phyloP scores from a whole-genome alignment of 2,329 filamentous ascomycete genomes.

The Knufia petricola region DNA sequence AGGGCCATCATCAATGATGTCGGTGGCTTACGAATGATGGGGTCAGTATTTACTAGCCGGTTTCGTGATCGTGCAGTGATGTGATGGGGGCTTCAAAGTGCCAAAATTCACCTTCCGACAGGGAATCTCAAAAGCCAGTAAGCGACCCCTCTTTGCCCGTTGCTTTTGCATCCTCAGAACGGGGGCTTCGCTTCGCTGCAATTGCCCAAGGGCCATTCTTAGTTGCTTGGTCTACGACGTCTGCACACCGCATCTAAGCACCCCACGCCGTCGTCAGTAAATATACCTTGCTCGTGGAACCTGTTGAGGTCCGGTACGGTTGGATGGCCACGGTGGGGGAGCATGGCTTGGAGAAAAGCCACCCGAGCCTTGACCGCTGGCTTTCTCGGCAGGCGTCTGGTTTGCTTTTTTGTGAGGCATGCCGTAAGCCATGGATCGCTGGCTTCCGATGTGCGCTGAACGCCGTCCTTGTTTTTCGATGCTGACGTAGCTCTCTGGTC shows the following conservation, averaged over 20 bases:
- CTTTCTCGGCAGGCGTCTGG: background rate
- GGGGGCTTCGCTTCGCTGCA: background rate
- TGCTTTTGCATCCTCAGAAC: background rate
- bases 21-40: background rate
- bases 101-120: no score
- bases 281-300: background rate
- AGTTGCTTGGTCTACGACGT: background rate
- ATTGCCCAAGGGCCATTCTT: background rate
- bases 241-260: background rate
- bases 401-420: background rate
- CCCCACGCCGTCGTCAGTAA: background rate
- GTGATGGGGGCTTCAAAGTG: background rate
- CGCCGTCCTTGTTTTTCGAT: background rate
- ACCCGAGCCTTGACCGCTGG: background rate
- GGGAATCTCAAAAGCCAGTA: no score
- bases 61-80: background rate
- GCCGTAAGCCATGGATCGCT: no score
- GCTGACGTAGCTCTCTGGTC: no score
- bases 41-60: background rate
- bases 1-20: slow-evolving; percentile 3
- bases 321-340: background rate
- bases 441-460: background rate
- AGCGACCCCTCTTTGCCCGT: background rate
- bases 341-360: background rate
- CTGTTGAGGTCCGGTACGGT: no score